Percentiles rank a stretch among this genome's conserved stretches.
phyloP scores from a whole-genome alignment of 139 green algal species.

The Prasinococcaceae sp. region DNA sequence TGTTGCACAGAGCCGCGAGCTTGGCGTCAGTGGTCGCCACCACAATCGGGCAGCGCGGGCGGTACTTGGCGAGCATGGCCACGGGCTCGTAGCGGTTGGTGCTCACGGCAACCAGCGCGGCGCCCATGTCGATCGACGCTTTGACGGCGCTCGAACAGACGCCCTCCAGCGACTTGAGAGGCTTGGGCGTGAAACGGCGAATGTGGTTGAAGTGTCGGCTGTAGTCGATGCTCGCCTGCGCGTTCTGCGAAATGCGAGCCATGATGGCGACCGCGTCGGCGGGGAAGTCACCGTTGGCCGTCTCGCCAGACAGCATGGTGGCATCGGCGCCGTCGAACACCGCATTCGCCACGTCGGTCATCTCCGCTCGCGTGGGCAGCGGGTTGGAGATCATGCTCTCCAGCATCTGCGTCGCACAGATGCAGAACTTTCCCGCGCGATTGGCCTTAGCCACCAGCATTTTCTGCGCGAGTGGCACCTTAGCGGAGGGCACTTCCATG shows the following conservation, averaged over 20 bases:
- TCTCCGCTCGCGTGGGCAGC: slow-evolving; percentile 23
- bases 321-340: slow-evolving; percentile 27
- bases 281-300: slow-evolving; percentile 17
- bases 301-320: slow-evolving; percentile 24
- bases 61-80: slow-evolving; percentile 4
- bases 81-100: not conserved
- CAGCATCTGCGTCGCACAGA: slow-evolving; percentile 32
- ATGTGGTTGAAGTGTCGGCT: not conserved
- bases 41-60: slow-evolving; percentile 30
- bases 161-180: slow-evolving; percentile 60
- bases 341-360: slow-evolving; percentile 30
- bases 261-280: slow-evolving; percentile 15
- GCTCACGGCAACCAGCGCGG: not conserved
- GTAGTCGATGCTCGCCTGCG: not conserved
- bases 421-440: slow-evolving; percentile 22
- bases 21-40: slow-evolving; percentile 25
- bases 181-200: not conserved
- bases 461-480: slow-evolving; percentile 21
- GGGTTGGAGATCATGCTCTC: slow-evolving; percentile 28
- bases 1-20: slow-evolving; percentile 26
- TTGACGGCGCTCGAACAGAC: slow-evolving; percentile 79
- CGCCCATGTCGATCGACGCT: slow-evolving; percentile 27
- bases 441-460: slow-evolving; percentile 20
- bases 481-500: slow-evolving; percentile 41
- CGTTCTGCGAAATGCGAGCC: slow-evolving; percentile 9